Evolutionary conservation across 192 early-diverging fungal species (phyloP), one percentile per base, ranked within the genome.

Genomic region (Pilobolus umbonatus): DNA sequence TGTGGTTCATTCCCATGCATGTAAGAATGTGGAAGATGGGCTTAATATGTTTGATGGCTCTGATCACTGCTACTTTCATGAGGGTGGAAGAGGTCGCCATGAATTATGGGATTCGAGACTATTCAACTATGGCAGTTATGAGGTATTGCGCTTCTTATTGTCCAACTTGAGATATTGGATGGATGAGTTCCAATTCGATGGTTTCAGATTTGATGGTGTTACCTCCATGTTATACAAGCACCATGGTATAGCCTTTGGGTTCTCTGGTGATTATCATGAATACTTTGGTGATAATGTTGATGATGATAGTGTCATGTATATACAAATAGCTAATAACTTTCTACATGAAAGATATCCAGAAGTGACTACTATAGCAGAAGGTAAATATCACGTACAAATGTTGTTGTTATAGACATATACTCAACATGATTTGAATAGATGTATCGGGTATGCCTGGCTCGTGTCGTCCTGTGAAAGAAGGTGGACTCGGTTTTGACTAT

Each of bases 361-460:
- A 10, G 79, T 84, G 35, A 79, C 95, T 46, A 96, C 94, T 0
- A 84, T 98, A 50, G 94, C 96, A 14, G 96, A 98, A 87, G 88
- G 88, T 90, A 65, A 29, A 47, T 35, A 50, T n/a, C n/a, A n/a
- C n/a, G n/a, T 0, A 36, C 5, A 7, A 22, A 40, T 3, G 5
- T 12, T 42, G 14, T 5, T 12, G 14, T 7, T 11, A 40, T 40
- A 15, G 15, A 12, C 8, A 28, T 4, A 22, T 42, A 8, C 1
- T 38, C 30, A 51, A 40, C 24, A 11, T 22, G 2, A 44, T 35
- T n/a, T 19, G 6, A 8, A 39, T 31, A 90, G 96, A 98, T 76
- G 96, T 98, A 15, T 98, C 96, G 6, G 96, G 96, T 32, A 97
- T 98, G 96, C 96, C 96, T n/a, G 89, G 90, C 21, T 79, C 97